Evolutionary conservation across 768 basidiomycete genomes (phyloP).

Genomic region (Russula griseocarnosa): DNA sequence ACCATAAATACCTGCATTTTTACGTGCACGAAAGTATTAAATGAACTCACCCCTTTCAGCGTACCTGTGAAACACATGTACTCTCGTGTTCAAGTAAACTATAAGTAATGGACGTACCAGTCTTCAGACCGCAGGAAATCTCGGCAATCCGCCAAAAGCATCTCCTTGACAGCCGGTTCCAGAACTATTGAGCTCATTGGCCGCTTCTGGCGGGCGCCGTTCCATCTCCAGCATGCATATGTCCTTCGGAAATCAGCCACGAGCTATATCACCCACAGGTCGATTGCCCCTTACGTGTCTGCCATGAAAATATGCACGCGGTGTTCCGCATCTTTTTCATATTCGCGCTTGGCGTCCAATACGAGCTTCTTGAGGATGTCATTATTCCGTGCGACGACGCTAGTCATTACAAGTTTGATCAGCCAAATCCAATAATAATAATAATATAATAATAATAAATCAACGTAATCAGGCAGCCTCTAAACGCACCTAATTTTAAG

Average conservation of each 20-base stretch:
- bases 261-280: conserved; percentile 24
- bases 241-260: conserved; percentile 41
- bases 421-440: not conserved
- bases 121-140: conserved; percentile 82
- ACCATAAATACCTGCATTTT: conserved; percentile 4
- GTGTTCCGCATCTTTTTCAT: conserved; percentile 88
- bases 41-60: conserved; percentile 71
- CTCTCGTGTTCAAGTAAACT: conserved; percentile 18
- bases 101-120: conserved; percentile 52
- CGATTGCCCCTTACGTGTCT: conserved; percentile 64
- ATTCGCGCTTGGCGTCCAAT: conserved; percentile 80
- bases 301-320: conserved; percentile 87
- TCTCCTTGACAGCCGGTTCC: conserved; percentile 86
- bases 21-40: conserved; percentile 13
- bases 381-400: conserved; percentile 84
- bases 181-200: conserved; percentile 92
- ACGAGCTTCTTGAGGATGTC: conserved; percentile 85
- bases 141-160: conserved; percentile 82
- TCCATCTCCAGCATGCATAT: conserved; percentile 82
- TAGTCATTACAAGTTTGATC: conserved; percentile 31
- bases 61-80: conserved; percentile 53
- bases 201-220: conserved; percentile 81
- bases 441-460: not conserved
- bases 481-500: conserved; percentile 70
- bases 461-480: conserved; percentile 28